These are phyloP conservation scores for Otatea glauca DNA, from an alignment of 176 grass and related monocot species.

Conservation along the genomic window DNA sequence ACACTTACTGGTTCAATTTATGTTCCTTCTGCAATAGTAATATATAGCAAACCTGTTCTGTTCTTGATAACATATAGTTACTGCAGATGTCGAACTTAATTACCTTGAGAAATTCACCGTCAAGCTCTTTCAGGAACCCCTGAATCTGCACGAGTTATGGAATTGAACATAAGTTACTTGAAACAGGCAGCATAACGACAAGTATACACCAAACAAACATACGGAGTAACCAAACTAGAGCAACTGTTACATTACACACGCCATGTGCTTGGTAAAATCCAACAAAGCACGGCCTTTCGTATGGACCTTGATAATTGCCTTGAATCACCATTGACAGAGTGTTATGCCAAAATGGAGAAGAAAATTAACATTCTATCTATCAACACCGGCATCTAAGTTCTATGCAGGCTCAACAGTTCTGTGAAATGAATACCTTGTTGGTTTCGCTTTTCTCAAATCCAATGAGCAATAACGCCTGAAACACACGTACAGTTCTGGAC, in stretches of 20 bases:
- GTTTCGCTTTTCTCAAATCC: conserved; percentile 85
- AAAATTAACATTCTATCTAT: not conserved
- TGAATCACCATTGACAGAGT: not conserved
- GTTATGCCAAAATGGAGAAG: not conserved
- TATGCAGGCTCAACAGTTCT: not conserved
- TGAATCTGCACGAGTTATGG: conserved; percentile 62
- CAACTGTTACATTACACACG: not conserved
- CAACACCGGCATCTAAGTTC: not conserved
- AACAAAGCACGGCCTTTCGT: too few species aligned
- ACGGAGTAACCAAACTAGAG: not conserved
- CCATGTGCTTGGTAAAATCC: not conserved
- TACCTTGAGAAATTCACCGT: conserved; percentile 96
- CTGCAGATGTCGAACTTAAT: not conserved
- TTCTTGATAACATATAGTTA: not conserved
- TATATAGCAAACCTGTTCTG: not conserved
- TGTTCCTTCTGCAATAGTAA: conserved; percentile 4
- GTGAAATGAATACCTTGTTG: conserved; percentile 54
- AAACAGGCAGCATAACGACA: not conserved
- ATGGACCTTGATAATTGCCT: not conserved
- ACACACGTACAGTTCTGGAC: not conserved
- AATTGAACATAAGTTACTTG: not conserved
- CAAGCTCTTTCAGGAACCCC: conserved; percentile 78
- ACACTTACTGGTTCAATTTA: not conserved
- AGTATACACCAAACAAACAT: not conserved
- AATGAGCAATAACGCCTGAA: conserved; percentile 77